A percentile compares a stretch with the other conserved stretches of the same genome.
phyloP scores from a whole-genome alignment of 768 basidiomycete genomes.

The Kwoniella heveanensis region DNA sequence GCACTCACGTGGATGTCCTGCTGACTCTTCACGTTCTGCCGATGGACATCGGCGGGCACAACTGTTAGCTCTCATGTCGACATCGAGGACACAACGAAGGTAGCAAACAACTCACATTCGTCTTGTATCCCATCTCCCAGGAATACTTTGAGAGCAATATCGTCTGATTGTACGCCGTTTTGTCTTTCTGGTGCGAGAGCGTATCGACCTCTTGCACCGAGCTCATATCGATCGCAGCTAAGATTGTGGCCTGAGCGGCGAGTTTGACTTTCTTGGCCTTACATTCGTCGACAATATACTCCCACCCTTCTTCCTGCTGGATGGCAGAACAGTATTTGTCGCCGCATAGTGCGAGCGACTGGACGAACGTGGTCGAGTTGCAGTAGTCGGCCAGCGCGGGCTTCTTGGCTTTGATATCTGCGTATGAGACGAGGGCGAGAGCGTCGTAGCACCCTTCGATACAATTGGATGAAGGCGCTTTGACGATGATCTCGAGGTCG shows the following conservation, averaged over 20 bases:
- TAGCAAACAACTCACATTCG: slow-evolving; percentile 9
- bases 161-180: slow-evolving; percentile 5
- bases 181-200: slow-evolving; percentile 4
- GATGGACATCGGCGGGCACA: background rate
- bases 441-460: slow-evolving; percentile 16
- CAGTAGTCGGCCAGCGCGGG: slow-evolving; percentile 8
- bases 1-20: slow-evolving; percentile 2
- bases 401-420: slow-evolving; percentile 16
- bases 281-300: slow-evolving; percentile 6
- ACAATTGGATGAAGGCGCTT: slow-evolving; percentile 5
- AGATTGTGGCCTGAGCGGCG: background rate
- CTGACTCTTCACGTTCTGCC: slow-evolving; percentile 4
- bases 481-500: background rate
- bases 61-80: too few species aligned
- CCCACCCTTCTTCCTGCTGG: slow-evolving; percentile 9
- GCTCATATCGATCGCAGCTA: background rate
- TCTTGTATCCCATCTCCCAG: slow-evolving; percentile 8
- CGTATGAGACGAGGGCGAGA: slow-evolving; percentile 1
- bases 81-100: too few species aligned
- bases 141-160: slow-evolving; percentile 5
- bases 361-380: slow-evolving; percentile 10
- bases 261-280: slow-evolving; percentile 5
- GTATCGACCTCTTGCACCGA: background rate
- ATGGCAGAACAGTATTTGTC: slow-evolving; percentile 6
- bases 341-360: slow-evolving; percentile 9